Evolutionary conservation across 306 rosid species (phyloP), one percentile per base, ranked within the genome.

Genomic region (Fagus crenata): DNA sequence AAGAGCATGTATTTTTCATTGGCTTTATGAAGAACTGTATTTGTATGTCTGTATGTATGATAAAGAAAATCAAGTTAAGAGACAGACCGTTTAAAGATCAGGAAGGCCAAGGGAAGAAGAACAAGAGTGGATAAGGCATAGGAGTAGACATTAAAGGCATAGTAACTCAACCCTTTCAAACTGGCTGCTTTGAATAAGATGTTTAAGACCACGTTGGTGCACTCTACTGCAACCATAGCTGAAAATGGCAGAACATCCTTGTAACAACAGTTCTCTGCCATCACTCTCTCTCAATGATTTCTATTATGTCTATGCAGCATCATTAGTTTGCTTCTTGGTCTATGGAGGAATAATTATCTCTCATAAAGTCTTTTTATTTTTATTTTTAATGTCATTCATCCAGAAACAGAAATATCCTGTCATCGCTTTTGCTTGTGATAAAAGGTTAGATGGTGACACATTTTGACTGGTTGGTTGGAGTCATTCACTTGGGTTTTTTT

Each of bases 141-240:
- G 2, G 93, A 77, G 77, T 93, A 91, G 46, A 83, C 81, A 2
- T 82, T 60, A 78, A 89, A 88, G 49, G 83, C 92, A 36, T 76
- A 83, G 86, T 75, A 86, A 81, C 87, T 86, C 61, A 87, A 67
- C 0, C 94, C 89, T 65, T 71, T 79, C 31, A 69, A 53, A 17
- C 75, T 49, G 8, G 93, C 96, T 79, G 85, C 85, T 79, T 91
- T 93, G 84, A 83, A 89, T 13, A 88, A 53, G 51, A 78, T 61
- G 49, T 56, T 79, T 0, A 83, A 75, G 56, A 88, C 93, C 49
- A 93, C 91, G 55, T 72, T 79, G 6, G 81, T 71, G 75, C 85
- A 84, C 77, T 91, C 93, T 0, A 77, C 56, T 4, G 87, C 80
- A 1, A 87, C 70, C 89, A 93, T 77, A 15, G 86, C 91, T 0